Evolutionary conservation across 2,329 filamentous ascomycete species (phyloP), one percentile per base, ranked within the genome.

Genomic region (Claviceps digitariae): DNA sequence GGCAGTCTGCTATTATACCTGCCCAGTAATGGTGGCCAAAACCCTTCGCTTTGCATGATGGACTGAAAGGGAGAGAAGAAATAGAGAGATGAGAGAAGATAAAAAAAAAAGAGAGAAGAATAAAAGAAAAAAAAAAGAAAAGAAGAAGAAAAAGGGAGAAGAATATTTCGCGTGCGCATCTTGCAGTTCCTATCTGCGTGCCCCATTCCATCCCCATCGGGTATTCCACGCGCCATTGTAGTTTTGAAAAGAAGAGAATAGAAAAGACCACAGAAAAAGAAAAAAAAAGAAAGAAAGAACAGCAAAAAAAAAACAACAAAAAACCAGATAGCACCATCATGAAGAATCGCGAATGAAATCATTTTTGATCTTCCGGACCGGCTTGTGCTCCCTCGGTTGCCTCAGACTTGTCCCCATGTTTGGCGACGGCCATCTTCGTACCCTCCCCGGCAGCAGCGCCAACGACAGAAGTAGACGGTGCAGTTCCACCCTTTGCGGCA

Each of bases 391-490:
- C 47, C 48, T 41, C 54, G 13, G 49, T 52, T 6, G 53, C 55
- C 7, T 67, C 63, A 46, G 54, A 56, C 67, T 67, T 67, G n/a
- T 65, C 63, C 7, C 66, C 62, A 34, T 69, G 67, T 55, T 64
- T 62, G 12, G 58, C 56, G 20, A 57, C 54, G 9, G 51, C 46
- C 1, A 17, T 23, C 25, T 54, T 48, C 3, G 15, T 38, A 38
- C 3, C 13, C 34, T 38, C 34, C 4, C 13, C 34, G 2, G 34
- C 15, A 5, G 13, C 7, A 6, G 34, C 34, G 31, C 5, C 6
- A 13, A 13, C 31, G 31, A 8, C 27, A 29, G 8, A 4, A 29
- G 27, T 29, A 34, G 34, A 3, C 7, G 4, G 34, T 7, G 4
- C 34, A 7, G 34, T 17, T 2, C 34, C 34, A 4, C 13, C 4